These are phyloP conservation scores for Houttuynia cordata DNA, from an alignment of 164 flowering plant species.

Conservation along the genomic window DNA sequence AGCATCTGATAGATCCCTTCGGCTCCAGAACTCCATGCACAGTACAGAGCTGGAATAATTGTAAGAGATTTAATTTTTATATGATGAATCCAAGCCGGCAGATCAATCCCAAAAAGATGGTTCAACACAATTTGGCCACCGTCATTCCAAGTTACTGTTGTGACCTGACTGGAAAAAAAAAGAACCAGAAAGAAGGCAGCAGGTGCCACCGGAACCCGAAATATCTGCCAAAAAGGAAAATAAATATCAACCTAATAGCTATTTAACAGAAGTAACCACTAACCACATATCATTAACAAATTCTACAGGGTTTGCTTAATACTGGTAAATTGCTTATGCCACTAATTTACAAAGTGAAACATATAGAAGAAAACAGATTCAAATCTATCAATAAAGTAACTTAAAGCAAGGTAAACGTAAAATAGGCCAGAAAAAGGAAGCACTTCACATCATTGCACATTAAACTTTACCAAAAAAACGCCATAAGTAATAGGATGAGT, in stretches of 20 bases:
- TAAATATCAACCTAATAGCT: neutral
- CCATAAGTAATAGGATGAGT: too few species aligned
- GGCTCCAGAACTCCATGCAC: constrained; percentile 65
- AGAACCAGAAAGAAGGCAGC: constrained; percentile 43
- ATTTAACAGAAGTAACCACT: neutral
- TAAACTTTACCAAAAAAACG: too few species aligned
- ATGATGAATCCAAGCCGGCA: constrained; percentile 78
- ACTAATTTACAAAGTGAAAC: too few species aligned
- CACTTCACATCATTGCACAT: too few species aligned
- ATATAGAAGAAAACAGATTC: too few species aligned
- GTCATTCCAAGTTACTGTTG: constrained; percentile 49
- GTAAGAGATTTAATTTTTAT: constrained; percentile 48
- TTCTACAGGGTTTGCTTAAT: too few species aligned
- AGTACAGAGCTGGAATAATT: constrained; percentile 50
- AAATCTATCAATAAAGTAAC: too few species aligned
- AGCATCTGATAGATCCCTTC: constrained; percentile 87
- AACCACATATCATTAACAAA: too few species aligned
- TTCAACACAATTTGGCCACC: constrained; percentile 45
- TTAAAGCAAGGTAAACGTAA: too few species aligned
- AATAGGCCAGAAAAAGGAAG: too few species aligned
- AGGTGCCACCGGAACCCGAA: constrained; percentile 48
- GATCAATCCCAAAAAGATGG: constrained; percentile 41
- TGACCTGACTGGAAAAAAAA: constrained; percentile 48
- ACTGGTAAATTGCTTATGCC: too few species aligned
- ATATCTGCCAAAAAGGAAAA: constrained; percentile 37